Percentiles rank a stretch among this genome's conserved stretches.
These are phyloP conservation scores for Colletotrichum sublineola DNA, from an alignment of 2,329 filamentous ascomycete species.

Conservation along the genomic window DNA sequence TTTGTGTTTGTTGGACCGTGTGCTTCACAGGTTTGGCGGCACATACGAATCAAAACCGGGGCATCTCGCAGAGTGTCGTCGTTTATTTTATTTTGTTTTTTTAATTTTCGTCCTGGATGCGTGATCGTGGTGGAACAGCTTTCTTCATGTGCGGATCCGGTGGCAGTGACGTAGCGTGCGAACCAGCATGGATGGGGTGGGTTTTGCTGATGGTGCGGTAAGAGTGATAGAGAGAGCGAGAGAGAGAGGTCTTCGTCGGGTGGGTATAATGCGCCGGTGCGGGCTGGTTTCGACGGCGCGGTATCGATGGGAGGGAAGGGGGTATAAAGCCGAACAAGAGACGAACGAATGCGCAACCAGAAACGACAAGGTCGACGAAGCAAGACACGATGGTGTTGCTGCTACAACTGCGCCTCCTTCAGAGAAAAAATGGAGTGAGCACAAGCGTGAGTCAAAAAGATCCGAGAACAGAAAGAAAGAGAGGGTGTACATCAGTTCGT, in stretches of 20 bases:
- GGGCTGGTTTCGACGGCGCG: constrained; percentile 16
- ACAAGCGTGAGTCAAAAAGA: background rate
- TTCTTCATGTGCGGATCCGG: constrained; percentile 26
- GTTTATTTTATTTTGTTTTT: background rate
- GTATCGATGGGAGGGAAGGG: background rate
- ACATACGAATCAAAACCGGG: background rate
- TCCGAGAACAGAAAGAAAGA: background rate
- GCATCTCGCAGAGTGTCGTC: background rate
- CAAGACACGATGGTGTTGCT: background rate
- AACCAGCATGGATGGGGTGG: constrained; percentile 1
- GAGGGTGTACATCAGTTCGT: background rate
- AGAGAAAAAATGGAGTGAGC: background rate
- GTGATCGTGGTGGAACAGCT: background rate
- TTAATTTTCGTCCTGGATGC: background rate
- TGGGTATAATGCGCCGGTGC: constrained; percentile 10
- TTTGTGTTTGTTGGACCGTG: background rate
- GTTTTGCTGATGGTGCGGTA: background rate
- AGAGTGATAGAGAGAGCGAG: background rate
- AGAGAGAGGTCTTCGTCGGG: background rate
- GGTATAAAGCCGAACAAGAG: constrained; percentile 29
- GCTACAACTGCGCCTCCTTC: constrained; percentile 12
- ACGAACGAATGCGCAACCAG: constrained; percentile 21
- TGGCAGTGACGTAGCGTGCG: constrained; percentile 35
- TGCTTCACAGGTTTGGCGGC: background rate
- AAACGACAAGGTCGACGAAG: background rate